phyloP scores from a whole-genome alignment of 1,139 yeast species.

The Candida neerlandica region DNA sequence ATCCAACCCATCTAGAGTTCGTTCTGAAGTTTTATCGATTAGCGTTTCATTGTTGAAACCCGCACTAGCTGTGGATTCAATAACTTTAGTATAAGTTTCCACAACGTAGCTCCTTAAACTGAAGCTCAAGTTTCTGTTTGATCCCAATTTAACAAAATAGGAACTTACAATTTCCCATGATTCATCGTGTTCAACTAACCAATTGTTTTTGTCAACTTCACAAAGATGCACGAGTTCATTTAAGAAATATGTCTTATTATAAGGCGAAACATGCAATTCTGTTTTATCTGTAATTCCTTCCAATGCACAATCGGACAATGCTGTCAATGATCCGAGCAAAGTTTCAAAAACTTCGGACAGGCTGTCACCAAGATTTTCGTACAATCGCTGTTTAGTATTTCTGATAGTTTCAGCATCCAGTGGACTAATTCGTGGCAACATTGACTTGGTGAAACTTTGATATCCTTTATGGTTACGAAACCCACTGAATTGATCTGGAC shows the following conservation, averaged over 20 bases:
- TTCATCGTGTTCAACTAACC: slow-evolving; percentile 38
- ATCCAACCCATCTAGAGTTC: slow-evolving; percentile 40
- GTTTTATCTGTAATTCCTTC: slow-evolving; percentile 12
- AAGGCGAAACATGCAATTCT: slow-evolving; percentile 33
- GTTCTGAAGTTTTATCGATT: slow-evolving; percentile 32
- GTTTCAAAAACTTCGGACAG: slow-evolving; percentile 50
- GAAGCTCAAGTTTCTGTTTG: slow-evolving; percentile 40
- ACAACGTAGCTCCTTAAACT: slow-evolving; percentile 51
- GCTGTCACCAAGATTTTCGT: slow-evolving; percentile 62
- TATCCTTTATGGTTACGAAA: slow-evolving; percentile 20
- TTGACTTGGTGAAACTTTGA: slow-evolving; percentile 23
- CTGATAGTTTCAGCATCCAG: slow-evolving; percentile 59
- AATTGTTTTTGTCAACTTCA: slow-evolving; percentile 51
- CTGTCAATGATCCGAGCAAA: slow-evolving; percentile 48
- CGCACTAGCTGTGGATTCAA: slow-evolving; percentile 47
- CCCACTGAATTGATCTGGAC: slow-evolving; percentile 53
- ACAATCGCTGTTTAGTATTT: slow-evolving; percentile 56
- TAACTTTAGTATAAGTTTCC: slow-evolving; percentile 50
- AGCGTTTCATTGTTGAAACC: slow-evolving; percentile 39
- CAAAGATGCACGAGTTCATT: slow-evolving; percentile 47
- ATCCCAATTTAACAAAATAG: slow-evolving; percentile 42
- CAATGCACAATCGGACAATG: slow-evolving; percentile 37
- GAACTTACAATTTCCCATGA: slow-evolving; percentile 51
- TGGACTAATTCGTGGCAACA: slow-evolving; percentile 29
- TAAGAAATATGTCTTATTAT: slow-evolving; percentile 45